Evolutionary conservation across 176 grass and related monocot species (phyloP).

Genomic region (Pontederia crassipes): DNA sequence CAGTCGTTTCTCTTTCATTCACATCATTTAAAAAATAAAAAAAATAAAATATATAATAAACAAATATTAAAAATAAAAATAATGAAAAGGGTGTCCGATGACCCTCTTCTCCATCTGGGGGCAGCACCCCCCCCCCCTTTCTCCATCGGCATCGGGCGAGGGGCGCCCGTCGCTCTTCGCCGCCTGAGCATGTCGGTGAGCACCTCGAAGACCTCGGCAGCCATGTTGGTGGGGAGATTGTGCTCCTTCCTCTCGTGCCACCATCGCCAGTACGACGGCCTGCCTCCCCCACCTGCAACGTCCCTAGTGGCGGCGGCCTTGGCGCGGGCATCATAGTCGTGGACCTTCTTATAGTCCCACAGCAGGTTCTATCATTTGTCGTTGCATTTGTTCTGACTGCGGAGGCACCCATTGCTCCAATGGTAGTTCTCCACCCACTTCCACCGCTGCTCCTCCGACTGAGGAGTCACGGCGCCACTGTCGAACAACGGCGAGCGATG

Average conservation of each 20-base stretch:
- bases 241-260: conserved; percentile 74
- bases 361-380: conserved; percentile 99
- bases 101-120: too few species aligned
- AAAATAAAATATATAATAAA: too few species aligned
- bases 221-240: conserved; percentile 88
- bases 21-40: too few species aligned
- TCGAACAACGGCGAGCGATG: conserved; percentile 1
- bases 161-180: conserved; percentile 43
- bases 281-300: too few species aligned
- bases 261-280: conserved; percentile 77
- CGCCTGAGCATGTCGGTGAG: conserved; percentile 72
- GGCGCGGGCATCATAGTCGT: conserved; percentile 64
- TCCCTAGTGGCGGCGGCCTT: not conserved
- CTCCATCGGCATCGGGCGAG: too few species aligned
- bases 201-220: conserved; percentile 67
- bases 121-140: conserved; percentile 32
- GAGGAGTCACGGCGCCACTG: conserved; percentile 1
- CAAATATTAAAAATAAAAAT: too few species aligned
- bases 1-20: too few species aligned
- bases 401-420: conserved; percentile 84
- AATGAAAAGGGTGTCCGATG: too few species aligned
- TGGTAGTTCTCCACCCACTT: conserved; percentile 99
- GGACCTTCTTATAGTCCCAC: conserved; percentile 99
- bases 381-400: conserved; percentile 99
- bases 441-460: conserved; percentile 91